Evolutionary conservation across 495 filamentous ascomycete species (phyloP), one percentile per base, ranked within the genome.

Genomic region (Penicillium taxi): DNA sequence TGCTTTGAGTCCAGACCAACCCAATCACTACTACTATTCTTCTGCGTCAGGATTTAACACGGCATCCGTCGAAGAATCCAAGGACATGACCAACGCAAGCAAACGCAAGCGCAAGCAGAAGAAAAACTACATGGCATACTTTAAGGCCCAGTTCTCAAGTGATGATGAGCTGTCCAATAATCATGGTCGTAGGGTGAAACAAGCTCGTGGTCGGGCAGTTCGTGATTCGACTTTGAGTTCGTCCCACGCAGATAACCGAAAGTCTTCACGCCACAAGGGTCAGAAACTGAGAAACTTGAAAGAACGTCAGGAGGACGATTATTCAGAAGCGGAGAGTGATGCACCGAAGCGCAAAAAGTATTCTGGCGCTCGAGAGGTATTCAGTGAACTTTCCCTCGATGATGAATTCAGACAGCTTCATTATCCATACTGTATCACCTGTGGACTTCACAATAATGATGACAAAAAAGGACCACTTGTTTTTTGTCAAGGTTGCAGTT

Each of bases 401-500:
- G 66, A 78, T 40, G 64, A 71, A 0, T 94, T 94, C 56, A 66
- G 72, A 42, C 52, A 60, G 20, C 66, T 69, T 5, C 93, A 99
- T 55, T 72, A 63, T n/a, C 58, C 73, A 12, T 52, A 50, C 4
- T 99, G 93, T 56, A 80, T 84, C 41, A 65, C 72, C n/a, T 99
- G 93, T 57, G 58, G 62, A 12, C 55, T 63, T 4, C 48, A 60
- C 20, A 76, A 71, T 6, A 58, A 74, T 29, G 69, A 69, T 29
- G 44, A 58, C 1, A 66, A 69, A 22, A 81, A 78, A 53, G 81
- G 72, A 0, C 59, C 63, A 7, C 66, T 96, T 14, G 67, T 96
- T 3, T 82, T 73, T 47, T 99, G 93, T 47, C 93, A 99, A 56
- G 90, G 93, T 13, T 99, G 93, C 56, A 84, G 78, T 3, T 69